A percentile compares a stretch with the other conserved stretches of the same genome.
Evolutionary conservation across 352 stramenopile species (phyloP).

Genomic region (Aphanomyces invadans): DNA sequence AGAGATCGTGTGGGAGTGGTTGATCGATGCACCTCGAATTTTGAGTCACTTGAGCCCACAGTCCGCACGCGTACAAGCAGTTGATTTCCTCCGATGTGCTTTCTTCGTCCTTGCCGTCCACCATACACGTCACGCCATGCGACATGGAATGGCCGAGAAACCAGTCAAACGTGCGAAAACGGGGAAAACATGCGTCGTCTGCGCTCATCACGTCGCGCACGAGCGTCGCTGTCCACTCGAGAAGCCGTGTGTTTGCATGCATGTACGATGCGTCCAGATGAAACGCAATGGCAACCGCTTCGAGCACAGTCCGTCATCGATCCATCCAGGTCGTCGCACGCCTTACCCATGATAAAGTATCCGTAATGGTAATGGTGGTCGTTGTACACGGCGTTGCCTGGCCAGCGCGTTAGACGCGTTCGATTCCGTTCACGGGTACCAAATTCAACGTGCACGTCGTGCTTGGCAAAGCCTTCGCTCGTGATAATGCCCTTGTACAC

Average conservation of each 20-base stretch:
- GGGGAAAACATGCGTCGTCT: constrained; percentile 41
- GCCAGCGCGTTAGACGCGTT: background rate
- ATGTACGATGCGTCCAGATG: constrained; percentile 34
- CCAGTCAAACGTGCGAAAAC: constrained; percentile 56
- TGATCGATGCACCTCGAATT: constrained; percentile 31
- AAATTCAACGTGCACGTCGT: constrained; percentile 68
- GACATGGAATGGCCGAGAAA: constrained; percentile 62
- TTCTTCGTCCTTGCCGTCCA: constrained; percentile 64
- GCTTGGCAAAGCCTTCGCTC: constrained; percentile 41
- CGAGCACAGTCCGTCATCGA: background rate
- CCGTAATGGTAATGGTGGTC: constrained; percentile 73
- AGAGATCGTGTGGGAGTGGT: background rate
- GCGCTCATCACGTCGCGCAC: constrained; percentile 44
- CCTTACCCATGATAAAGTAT: constrained; percentile 49
- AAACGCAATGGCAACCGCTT: constrained; percentile 33
- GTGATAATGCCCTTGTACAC: constrained; percentile 61
- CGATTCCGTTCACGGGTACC: constrained; percentile 7
- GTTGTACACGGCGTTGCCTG: constrained; percentile 57
- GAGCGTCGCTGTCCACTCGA: constrained; percentile 35
- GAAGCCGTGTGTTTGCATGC: constrained; percentile 28
- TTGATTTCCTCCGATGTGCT: constrained; percentile 66
- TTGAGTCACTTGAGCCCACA: constrained; percentile 45
- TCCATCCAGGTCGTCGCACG: too few species aligned
- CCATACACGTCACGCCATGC: constrained; percentile 59
- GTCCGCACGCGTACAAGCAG: constrained; percentile 47